Base-by-base conservation (phyloP, 2,329 filamentous ascomycete genomes). In the Penicillium paneum region DNA sequence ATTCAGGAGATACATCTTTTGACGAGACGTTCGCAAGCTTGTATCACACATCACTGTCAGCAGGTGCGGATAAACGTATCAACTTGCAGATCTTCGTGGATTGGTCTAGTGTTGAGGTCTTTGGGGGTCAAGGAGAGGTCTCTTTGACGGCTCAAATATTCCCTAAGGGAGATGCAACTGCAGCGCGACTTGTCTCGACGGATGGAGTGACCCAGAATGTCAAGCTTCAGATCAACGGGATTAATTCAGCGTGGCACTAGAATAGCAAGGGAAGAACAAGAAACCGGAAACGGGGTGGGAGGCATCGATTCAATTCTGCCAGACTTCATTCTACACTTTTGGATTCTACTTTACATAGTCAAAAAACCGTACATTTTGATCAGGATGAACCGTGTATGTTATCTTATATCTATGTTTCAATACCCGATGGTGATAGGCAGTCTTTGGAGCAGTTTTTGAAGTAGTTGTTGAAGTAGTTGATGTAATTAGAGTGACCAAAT, bases 101-200 rank as follows among this genome's bases (percentile, higher is more conserved):
- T 51, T 66, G 65, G 62, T 67, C 66, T 10, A 63, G 62, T 26
- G 58, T 69, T 31, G 67, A 70, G 45, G 61, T 69, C 3, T 67
- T 69, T 44, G 65, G 64, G 0, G 66, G 64, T 3, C 32, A 60
- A 10, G 67, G 67, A 2, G 63, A 70, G 51, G 54, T 57, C 4
- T 63, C 64, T 2, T 15, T 70, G 28, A 68, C 67, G 12, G 52
- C 63, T n/a, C 66, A 69, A 47, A 62, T 70, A 5, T 70, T 69
- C 42, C 66, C 67, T 1, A 35, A 38, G 3, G 55, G 47, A 21
- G 49, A 57, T 49, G 59, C 60, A n/a, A 60, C 56, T 1, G 34
- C 60, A 47, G 54, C 54, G 12, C 44, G 44, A 15, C 39, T 66
- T 29, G 55, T 62, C 21, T 65, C 63, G 21, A 49, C 40, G 0